Evolutionary conservation across 2,329 filamentous ascomycete species (phyloP), one percentile per base, ranked within the genome.

Genomic region (Neonectria sp.): DNA sequence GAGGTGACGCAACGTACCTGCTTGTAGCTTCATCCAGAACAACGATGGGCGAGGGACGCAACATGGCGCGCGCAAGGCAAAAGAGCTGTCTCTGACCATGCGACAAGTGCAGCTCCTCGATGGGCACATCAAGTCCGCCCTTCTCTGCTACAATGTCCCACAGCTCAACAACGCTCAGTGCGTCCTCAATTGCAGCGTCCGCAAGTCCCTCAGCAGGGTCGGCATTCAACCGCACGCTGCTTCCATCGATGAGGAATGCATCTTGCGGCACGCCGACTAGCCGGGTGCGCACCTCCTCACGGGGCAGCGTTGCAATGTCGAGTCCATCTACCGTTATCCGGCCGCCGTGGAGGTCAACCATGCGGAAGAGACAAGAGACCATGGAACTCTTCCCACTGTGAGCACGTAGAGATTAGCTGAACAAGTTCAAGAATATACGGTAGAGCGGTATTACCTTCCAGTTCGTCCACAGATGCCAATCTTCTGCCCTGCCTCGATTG

Each of bases 191-290:
- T 0, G 78, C 77, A 11, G 80, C 78, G 49, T 87, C 82, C 0
- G 79, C 73, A 40, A 77, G 76, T 4, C 68, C 71, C 7, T 71
- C 70, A 17, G 73, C 69, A 0, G 86, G 85, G 67, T 88, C 86
- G 1, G 85, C 76, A 27, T 89, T 89, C 15, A 79, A 71, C 3
- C 85, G 81, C 2, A 89, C 78, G 5, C 40, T 45, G 6, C 67
- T 75, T 24, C 83, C 85, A 6, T 81, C 80, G 3, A 88, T 79
- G 29, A 86, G 78, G 70, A 86, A 84, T 0, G 85, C 79, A 56
- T 89, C 86, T 76, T 89, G 87, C 0, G 87, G 83, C 3, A 88
- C 76, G 4, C 79, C 80, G 27, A 83, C 80, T 11, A 88, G 77
- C 1, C 72, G 58, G 2, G 71, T 62, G 11, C 79, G 78, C 11